These are phyloP conservation scores for Laguncularia racemosa DNA, from an alignment of 345 rosid species.

Conservation along the genomic window DNA sequence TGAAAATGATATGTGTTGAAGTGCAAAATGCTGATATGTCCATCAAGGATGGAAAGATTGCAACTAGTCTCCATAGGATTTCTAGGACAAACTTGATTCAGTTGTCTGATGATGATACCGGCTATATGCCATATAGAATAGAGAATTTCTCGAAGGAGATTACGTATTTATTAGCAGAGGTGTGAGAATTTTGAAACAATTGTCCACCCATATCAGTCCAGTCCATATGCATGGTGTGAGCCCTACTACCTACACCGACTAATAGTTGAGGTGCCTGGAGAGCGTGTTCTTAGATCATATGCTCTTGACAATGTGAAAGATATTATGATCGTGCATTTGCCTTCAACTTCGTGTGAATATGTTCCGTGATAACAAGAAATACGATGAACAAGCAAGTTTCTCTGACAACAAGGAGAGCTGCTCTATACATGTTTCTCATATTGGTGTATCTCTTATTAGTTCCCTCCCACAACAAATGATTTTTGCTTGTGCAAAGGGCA, in stretches of 20 bases:
- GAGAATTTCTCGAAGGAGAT: conserved; percentile 93
- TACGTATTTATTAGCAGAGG: conserved; percentile 77
- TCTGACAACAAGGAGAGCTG: conserved; percentile 57
- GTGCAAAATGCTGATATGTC: conserved; percentile 86
- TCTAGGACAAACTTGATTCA: conserved; percentile 85
- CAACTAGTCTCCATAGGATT: conserved; percentile 64
- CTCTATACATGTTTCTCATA: conserved; percentile 49
- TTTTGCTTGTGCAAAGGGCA: conserved; percentile 69
- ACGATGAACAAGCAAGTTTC: conserved; percentile 36
- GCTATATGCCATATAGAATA: conserved; percentile 91
- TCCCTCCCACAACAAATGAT: conserved; percentile 82
- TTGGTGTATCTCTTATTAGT: conserved; percentile 76
- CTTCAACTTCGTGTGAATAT: conserved; percentile 46
- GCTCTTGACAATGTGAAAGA: conserved; percentile 73
- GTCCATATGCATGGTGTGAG: conserved; percentile 98
- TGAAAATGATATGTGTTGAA: conserved; percentile 81
- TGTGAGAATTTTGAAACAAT: conserved; percentile 84
- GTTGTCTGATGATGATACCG: conserved; percentile 83
- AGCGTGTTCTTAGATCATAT: conserved; percentile 71
- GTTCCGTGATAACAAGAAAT: conserved; percentile 36
- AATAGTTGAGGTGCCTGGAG: conserved; percentile 84
- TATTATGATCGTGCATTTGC: conserved; percentile 47
- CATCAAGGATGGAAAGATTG: conserved; percentile 60
- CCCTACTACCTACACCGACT: conserved; percentile 86
- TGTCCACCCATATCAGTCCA: conserved; percentile 66